Conservation (phyloP, 768 basidiomycete genomes). For the Leccinellum luteum region DNA sequence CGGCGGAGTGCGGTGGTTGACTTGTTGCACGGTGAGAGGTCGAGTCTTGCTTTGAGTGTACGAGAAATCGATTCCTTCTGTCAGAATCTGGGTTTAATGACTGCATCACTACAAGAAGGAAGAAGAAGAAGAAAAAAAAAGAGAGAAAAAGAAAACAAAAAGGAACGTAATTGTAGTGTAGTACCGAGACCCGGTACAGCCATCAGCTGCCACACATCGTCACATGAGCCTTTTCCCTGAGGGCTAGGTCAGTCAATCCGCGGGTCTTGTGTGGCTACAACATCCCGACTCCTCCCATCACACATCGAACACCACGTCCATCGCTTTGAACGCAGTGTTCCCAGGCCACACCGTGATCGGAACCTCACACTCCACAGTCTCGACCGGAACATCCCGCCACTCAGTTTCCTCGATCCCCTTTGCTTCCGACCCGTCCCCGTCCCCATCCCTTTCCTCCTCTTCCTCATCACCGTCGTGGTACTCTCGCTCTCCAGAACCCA, state of each 20-base stretch:
- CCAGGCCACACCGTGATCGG: conserved; percentile 87
- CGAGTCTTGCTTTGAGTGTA: conserved; percentile 37
- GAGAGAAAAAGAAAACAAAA: neutral
- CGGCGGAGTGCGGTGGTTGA: conserved; percentile 59
- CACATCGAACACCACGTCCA: conserved; percentile 77
- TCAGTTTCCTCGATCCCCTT: conserved; percentile 55
- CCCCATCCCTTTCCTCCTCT: conserved; percentile 15
- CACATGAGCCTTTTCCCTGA: conserved; percentile 2
- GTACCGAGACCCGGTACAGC: conserved; percentile 1
- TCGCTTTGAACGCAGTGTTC: conserved; percentile 81
- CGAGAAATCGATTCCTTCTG: conserved; percentile 59
- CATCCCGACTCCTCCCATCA: conserved; percentile 25
- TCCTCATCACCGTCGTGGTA: conserved; percentile 56
- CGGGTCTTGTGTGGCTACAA: conserved; percentile 8
- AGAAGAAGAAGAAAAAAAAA: neutral
- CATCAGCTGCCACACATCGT: conserved; percentile 13
- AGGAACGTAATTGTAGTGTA: neutral
- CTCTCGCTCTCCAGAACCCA: conserved; percentile 43
- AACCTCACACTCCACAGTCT: conserved; percentile 94
- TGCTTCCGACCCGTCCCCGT: conserved; percentile 34
- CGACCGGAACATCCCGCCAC: conserved; percentile 68
- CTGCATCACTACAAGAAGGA: conserved; percentile 25
- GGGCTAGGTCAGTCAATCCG: conserved; percentile 1
- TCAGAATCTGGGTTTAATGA: conserved; percentile 43
- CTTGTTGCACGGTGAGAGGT: conserved; percentile 57